Evolutionary conservation across 2,329 filamentous ascomycete genomes (phyloP).

Genomic region (Ophiostoma perfectum): DNA sequence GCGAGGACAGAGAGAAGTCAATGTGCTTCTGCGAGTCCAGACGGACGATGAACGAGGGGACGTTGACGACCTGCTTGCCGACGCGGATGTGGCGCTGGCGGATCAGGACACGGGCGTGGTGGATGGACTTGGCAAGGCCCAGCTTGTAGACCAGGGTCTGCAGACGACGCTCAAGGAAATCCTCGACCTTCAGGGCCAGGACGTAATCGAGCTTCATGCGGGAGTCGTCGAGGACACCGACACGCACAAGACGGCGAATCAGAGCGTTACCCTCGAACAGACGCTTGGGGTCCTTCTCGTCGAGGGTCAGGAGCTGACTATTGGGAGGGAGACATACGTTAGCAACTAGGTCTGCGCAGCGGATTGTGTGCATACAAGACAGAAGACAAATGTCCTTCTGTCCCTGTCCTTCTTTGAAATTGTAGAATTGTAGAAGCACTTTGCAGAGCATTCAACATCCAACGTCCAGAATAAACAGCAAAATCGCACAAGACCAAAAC

Average conservation of each 20-base stretch:
- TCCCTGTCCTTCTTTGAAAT: too few species aligned
- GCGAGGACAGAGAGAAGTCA: slow-evolving; percentile 95
- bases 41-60: slow-evolving; percentile 98
- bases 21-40: slow-evolving; percentile 99
- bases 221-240: slow-evolving; percentile 99
- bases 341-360: background rate
- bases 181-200: slow-evolving; percentile 96
- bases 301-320: slow-evolving; percentile 98
- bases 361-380: too few species aligned
- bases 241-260: slow-evolving; percentile 99
- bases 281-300: slow-evolving; percentile 99
- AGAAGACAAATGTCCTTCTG: background rate
- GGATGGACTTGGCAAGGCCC: slow-evolving; percentile 98
- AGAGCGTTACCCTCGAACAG: slow-evolving; percentile 99
- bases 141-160: slow-evolving; percentile 99
- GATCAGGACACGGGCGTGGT: slow-evolving; percentile 99
- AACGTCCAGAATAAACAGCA: background rate
- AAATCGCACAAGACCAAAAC: slow-evolving; percentile 30
- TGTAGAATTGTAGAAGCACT: too few species aligned
- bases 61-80: slow-evolving; percentile 99
- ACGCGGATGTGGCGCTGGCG: slow-evolving; percentile 99
- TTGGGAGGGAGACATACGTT: background rate
- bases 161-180: slow-evolving; percentile 99
- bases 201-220: slow-evolving; percentile 99
- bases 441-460: too few species aligned